Evolutionary conservation across 805 yeast genomes (phyloP).

Genomic region (Yarrowia divulgata): DNA sequence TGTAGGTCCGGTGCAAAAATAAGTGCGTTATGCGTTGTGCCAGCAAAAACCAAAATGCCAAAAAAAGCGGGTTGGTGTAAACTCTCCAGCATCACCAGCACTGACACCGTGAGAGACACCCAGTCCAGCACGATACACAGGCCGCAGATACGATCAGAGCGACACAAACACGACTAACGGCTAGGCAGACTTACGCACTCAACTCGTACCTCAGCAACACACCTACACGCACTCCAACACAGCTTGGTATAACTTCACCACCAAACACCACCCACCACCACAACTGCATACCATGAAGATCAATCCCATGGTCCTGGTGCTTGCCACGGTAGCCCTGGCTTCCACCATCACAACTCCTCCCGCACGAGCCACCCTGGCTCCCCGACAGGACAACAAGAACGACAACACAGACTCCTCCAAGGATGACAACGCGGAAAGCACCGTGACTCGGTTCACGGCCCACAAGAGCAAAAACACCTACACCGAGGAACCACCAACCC

Average conservation of each 20-base stretch:
- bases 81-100: conserved; percentile 30
- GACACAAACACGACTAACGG: neutral
- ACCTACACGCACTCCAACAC: too few species aligned
- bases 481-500: conserved; percentile 33
- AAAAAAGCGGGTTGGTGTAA: neutral
- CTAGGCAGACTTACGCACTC: too few species aligned
- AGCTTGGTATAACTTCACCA: too few species aligned
- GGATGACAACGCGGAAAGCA: neutral
- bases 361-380: conserved; percentile 24
- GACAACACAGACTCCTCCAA: conserved; percentile 17
- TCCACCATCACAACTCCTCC: conserved; percentile 37
- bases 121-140: neutral
- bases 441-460: conserved; percentile 19
- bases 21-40: conserved; percentile 21
- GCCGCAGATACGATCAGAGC: too few species aligned
- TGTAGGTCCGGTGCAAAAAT: conserved; percentile 21
- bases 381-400: conserved; percentile 23
- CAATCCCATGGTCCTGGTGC: conserved; percentile 34
- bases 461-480: conserved; percentile 28
- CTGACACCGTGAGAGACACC: neutral
- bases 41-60: conserved; percentile 13
- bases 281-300: conserved; percentile 39
- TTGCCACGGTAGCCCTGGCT: conserved; percentile 33
- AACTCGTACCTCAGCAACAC: too few species aligned
- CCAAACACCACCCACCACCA: neutral